Evolutionary conservation across 345 rosid genomes (phyloP).

Genomic region (Jatropha curcas): DNA sequence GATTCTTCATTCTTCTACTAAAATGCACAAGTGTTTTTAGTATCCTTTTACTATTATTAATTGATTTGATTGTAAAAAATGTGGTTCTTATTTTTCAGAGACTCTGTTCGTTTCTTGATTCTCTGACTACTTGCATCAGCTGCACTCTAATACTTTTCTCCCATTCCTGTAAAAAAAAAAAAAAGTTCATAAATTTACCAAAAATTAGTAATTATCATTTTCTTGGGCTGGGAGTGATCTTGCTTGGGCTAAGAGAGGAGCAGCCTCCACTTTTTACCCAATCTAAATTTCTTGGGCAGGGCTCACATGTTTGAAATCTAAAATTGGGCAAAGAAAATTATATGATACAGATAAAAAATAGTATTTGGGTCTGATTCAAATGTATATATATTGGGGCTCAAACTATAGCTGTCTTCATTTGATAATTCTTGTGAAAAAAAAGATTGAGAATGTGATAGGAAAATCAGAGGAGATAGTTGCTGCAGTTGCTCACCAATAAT

Average conservation of each 20-base stretch:
- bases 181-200: not conserved
- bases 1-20: not conserved
- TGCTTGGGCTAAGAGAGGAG: too few species aligned
- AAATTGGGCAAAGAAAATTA: too few species aligned
- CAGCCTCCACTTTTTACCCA: too few species aligned
- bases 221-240: too few species aligned
- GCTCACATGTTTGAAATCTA: too few species aligned
- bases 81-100: not conserved
- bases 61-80: not conserved
- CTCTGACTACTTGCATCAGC: conserved; percentile 22
- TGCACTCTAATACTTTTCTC: conserved; percentile 29
- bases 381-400: too few species aligned
- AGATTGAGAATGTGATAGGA: not conserved
- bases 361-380: too few species aligned
- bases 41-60: not conserved
- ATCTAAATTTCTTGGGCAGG: too few species aligned
- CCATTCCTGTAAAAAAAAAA: conserved; percentile 11
- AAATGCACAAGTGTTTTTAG: too few species aligned
- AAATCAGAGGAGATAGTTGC: not conserved
- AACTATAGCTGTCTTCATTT: too few species aligned
- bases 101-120: not conserved
- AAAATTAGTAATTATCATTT: too few species aligned
- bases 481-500: conserved; percentile 31
- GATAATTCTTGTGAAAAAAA: not conserved
- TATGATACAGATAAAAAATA: too few species aligned